phyloP scores from a whole-genome alignment of 164 flowering plant genomes.

The Magnolia officinalis region DNA sequence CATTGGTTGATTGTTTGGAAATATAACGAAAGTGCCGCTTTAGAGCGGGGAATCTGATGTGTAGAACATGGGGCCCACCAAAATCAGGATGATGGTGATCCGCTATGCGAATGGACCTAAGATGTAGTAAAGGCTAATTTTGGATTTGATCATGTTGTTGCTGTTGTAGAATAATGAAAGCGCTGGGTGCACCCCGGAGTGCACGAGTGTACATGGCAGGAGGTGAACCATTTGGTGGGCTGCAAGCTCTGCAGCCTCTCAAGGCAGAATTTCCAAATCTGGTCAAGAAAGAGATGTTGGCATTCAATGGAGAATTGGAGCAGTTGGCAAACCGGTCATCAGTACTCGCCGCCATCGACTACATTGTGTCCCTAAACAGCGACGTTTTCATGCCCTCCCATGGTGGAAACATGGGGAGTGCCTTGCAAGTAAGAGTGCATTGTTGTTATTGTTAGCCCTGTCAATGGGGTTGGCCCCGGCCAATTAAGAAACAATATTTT shows the following conservation, averaged over 20 bases:
- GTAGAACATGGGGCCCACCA: too few species aligned
- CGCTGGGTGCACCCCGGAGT: conserved; percentile 56
- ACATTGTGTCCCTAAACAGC: conserved; percentile 68
- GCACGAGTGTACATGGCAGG: conserved; percentile 60
- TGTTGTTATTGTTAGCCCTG: neutral
- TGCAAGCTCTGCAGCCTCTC: conserved; percentile 47
- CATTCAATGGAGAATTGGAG: conserved; percentile 45
- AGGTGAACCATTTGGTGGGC: conserved; percentile 63
- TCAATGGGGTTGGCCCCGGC: too few species aligned
- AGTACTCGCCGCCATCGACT: conserved; percentile 68
- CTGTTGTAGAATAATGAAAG: conserved; percentile 41
- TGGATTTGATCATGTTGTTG: neutral
- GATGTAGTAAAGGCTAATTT: neutral
- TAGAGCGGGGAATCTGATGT: too few species aligned
- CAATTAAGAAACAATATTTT: too few species aligned
- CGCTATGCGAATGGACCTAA: neutral
- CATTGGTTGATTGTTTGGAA: too few species aligned
- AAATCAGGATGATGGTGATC: neutral
- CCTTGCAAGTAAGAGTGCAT: conserved; percentile 43
- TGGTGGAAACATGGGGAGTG: conserved; percentile 69
- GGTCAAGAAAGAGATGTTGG: conserved; percentile 47
- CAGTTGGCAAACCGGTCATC: conserved; percentile 51
- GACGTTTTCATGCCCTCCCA: conserved; percentile 70
- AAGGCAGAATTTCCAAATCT: conserved; percentile 50
- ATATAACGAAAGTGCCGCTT: too few species aligned